Base-by-base conservation (phyloP, 805 yeast species). In the Cyberlindnera mississippiensis region DNA sequence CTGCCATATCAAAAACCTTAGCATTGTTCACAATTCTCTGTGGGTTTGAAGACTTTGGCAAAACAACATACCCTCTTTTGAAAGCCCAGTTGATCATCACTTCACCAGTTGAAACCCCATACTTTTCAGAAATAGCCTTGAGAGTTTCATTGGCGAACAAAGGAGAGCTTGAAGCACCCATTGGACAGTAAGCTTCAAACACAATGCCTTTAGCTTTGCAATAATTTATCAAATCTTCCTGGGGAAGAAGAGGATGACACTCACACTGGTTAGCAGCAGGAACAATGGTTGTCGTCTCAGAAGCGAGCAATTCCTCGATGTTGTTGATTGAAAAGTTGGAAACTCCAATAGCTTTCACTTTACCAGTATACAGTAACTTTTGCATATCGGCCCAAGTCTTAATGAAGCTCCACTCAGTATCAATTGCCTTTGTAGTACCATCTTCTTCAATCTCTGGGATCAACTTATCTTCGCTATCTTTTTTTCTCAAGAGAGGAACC, bases 51-150 rank as follows among this genome's bases (percentile, higher is more conserved):
- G 78, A 72, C 56, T 75, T 75, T 41, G 80, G 78, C 45, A 75
- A 57, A 6, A 76, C 79, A 33, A 78, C 75, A 27, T 74, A 66
- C 27, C 73, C 77, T 63, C 85, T 75, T 57, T 69, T 66, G 26
- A 75, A 61, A 28, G 74, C 78, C 86, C 86, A 81, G 20, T 81
- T 74, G 48, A 80, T 65, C 40, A 76, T 63, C 28, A 79, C 55
- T 40, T 72, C 72, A 12, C 80, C 82, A 8, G 80, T 69, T 9
- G 59, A 56, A 7, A 59, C 63, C 5, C 20, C 22, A 28, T 30
- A 48, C 45, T 69, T 68, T 28, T 69, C 58, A 10, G 83, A 81
- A 34, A 80, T 55, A 11, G 62, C 60, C 12, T 54, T 45, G 15
- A 81, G 55, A 5, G 63, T 58, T 27, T 64, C 68, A 50, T 79